Evolutionary conservation across 1,284 basidiomycete species (phyloP), one percentile per base, ranked within the genome.

Genomic region (Xerocomus amazonicus): DNA sequence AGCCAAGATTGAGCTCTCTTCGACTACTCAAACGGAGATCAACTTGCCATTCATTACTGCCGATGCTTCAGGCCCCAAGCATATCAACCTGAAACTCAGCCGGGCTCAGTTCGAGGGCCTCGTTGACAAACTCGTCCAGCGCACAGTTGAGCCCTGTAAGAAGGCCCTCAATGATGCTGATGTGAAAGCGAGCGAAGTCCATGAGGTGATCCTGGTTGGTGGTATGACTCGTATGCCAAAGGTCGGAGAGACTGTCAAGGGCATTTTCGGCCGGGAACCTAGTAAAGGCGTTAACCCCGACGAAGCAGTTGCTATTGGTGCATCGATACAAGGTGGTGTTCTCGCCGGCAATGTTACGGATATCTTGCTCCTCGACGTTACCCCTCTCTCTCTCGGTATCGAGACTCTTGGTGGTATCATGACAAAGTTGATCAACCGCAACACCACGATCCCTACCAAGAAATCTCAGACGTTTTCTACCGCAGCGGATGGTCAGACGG

Each of bases 361-460:
- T 69, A 95, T 99, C 60, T 80, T 99, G 13, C 82, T 99, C 38
- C 84, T 99, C 56, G 95, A 97, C 67, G 95, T 98, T 49, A 97
- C 95, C 23, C 95, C 95, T 36, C 78, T 96, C 1, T 95, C 93
- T 0, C 87, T 96, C 56, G 92, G 92, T 79, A 96, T 97, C 60
- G 91, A 97, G 77, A 98, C 96, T 8, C 90, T 97, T 54, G 96
- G 96, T 64, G 96, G 96, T 70, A 97, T 99, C 73, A 97, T 98
- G 90, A 98, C 96, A 56, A 90, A 91, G 70, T 80, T 93, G 45
- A 94, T 95, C 73, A 88, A 84, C 70, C 89, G 96, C 56, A 99
- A 99, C 79, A 99, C 96, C 16, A 98, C 96, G 55, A 98, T 98
- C 73, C 96, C 96, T 17, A 98, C 95, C 66, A 99, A 98, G 83